A percentile compares a stretch with the other conserved stretches of the same genome.
phyloP scores from a whole-genome alignment of 768 basidiomycete genomes.

The Xerocomellus amylosporus region DNA sequence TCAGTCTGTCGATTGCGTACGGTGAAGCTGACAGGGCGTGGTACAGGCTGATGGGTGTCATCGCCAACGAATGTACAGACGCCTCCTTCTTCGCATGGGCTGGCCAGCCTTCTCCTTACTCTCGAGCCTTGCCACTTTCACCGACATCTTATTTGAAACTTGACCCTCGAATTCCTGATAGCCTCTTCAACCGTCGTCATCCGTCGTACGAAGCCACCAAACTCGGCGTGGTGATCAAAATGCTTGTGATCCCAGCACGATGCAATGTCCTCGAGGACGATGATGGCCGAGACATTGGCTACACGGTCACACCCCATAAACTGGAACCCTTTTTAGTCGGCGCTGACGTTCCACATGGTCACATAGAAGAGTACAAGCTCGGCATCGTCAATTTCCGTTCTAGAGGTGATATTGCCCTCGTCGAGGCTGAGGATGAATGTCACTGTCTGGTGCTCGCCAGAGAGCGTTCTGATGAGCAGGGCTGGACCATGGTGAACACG shows the following conservation, averaged over 20 bases:
- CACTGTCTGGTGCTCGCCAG: slow-evolving; percentile 8
- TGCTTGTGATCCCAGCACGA: slow-evolving; percentile 8
- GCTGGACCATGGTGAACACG: slow-evolving; percentile 13
- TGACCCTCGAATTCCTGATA: background rate
- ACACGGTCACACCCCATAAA: slow-evolving; percentile 1
- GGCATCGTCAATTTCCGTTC: slow-evolving; percentile 8
- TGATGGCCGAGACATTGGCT: slow-evolving; percentile 8
- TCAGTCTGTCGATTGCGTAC: slow-evolving; percentile 21
- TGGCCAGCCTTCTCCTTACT: slow-evolving; percentile 7
- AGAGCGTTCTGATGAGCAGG: slow-evolving; percentile 1
- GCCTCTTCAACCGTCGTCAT: background rate
- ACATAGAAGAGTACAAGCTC: slow-evolving; percentile 4
- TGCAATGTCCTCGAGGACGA: slow-evolving; percentile 7
- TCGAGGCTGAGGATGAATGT: background rate
- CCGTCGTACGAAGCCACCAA: slow-evolving; percentile 12
- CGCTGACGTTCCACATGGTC: slow-evolving; percentile 1
- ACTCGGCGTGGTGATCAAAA: slow-evolving; percentile 5
- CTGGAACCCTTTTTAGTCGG: slow-evolving; percentile 6
- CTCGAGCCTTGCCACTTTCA: slow-evolving; percentile 8
- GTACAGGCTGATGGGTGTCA: slow-evolving; percentile 16
- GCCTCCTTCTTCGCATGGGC: slow-evolving; percentile 11
- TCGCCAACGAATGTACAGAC: slow-evolving; percentile 10
- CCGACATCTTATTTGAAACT: slow-evolving; percentile 4
- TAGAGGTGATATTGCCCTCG: background rate
- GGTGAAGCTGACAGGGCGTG: slow-evolving; percentile 25